Conservation (phyloP, 192 early-diverging fungal genomes). For the Rhizophagus clarus region DNA sequence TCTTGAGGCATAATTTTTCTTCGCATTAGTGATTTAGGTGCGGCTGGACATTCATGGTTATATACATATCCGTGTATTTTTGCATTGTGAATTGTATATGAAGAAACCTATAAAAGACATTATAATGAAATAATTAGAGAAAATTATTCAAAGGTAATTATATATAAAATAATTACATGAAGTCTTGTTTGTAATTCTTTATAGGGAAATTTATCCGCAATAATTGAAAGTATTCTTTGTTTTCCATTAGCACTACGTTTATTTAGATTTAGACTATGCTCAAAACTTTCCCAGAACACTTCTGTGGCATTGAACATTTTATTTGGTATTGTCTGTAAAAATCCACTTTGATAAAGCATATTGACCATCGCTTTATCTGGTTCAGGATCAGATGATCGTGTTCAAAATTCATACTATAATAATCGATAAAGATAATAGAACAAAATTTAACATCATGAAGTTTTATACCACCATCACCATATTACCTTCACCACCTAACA, state of each 20-base stretch:
- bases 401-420: slow-evolving; percentile 1
- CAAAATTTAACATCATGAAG: neutral
- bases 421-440: neutral
- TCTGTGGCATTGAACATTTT: neutral
- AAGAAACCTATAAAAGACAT: neutral
- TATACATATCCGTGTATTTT: neutral
- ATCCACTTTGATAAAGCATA: neutral
- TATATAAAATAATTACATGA: neutral
- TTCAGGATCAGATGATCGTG: neutral
- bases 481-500: no score
- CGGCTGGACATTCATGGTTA: neutral
- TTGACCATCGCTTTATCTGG: neutral
- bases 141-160: neutral
- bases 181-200: neutral
- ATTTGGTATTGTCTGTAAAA: neutral
- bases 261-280: neutral
- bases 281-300: neutral
- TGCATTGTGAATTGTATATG: neutral
- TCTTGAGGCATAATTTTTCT: neutral
- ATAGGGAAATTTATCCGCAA: neutral
- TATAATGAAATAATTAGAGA: neutral
- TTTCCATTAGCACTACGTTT: neutral
- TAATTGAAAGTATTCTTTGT: neutral
- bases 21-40: neutral
- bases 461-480: neutral